Conservation (phyloP, 2,329 filamentous ascomycete genomes). For the Claviceps monticola region DNA sequence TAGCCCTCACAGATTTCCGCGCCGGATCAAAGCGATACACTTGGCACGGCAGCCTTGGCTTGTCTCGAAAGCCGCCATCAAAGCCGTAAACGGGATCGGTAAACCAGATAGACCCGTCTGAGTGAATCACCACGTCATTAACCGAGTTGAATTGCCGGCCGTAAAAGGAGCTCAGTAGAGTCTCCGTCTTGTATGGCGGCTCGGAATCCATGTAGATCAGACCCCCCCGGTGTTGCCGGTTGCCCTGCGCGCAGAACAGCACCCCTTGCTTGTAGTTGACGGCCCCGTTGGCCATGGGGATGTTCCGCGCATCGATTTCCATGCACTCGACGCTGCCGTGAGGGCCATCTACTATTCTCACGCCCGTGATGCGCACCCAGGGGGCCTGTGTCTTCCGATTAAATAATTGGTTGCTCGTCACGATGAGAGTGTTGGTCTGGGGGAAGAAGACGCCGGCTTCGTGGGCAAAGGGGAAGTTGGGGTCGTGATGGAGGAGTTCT, state of each 20-base stretch:
- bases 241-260: constrained; percentile 9
- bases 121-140: constrained; percentile 42
- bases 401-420: constrained; percentile 13
- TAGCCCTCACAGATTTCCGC: constrained; percentile 37
- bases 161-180: constrained; percentile 44
- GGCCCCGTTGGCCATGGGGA: constrained; percentile 12
- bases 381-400: constrained; percentile 13
- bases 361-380: constrained; percentile 19
- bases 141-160: constrained; percentile 46
- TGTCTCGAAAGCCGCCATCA: constrained; percentile 41
- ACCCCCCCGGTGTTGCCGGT: constrained; percentile 37
- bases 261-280: constrained; percentile 10
- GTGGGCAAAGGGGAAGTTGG: constrained; percentile 17
- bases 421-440: constrained; percentile 7
- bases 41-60: constrained; percentile 39
- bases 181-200: constrained; percentile 10
- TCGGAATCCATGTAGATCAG: constrained; percentile 6
- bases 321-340: constrained; percentile 10
- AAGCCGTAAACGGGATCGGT: constrained; percentile 48
- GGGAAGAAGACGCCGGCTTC: constrained; percentile 35
- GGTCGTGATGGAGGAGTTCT: not conserved
- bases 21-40: constrained; percentile 41
- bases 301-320: constrained; percentile 7
- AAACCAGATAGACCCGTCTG: constrained; percentile 46
- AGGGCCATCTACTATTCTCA: constrained; percentile 4